Evolutionary conservation across 371 early-diverging fungal genomes (phyloP).

Genomic region (Synchytrium microbalum): DNA sequence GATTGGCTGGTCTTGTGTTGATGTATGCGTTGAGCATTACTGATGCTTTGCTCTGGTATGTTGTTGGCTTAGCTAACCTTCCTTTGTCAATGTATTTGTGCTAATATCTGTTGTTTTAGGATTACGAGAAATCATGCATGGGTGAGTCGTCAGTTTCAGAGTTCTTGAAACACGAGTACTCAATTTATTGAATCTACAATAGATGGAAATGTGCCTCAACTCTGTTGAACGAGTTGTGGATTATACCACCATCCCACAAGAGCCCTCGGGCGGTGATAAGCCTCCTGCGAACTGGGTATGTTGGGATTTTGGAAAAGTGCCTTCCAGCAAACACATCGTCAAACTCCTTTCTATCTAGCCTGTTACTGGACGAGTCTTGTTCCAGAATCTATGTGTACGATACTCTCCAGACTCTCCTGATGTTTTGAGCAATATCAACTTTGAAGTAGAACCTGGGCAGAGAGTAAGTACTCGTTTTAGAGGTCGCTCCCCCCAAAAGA

Average conservation of each 20-base stretch:
- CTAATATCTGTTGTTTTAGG: neutral
- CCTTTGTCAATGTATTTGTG: neutral
- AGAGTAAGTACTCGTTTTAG: slow-evolving; percentile 60
- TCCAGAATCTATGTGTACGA: neutral
- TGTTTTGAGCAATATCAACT: slow-evolving; percentile 57
- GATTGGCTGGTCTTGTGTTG: slow-evolving; percentile 70
- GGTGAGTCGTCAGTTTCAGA: neutral
- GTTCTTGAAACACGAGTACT: slow-evolving; percentile 28
- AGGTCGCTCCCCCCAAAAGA: no score
- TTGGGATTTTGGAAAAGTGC: slow-evolving; percentile 35
- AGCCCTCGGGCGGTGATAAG: slow-evolving; percentile 30
- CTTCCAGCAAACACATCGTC: slow-evolving; percentile 28
- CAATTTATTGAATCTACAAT: slow-evolving; percentile 26
- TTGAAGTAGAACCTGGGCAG: slow-evolving; percentile 45
- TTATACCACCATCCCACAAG: slow-evolving; percentile 65
- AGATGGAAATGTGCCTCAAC: slow-evolving; percentile 29
- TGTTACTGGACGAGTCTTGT: neutral
- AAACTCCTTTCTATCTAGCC: neutral
- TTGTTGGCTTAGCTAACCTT: no score
- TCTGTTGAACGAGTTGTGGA: slow-evolving; percentile 68
- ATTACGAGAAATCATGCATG: slow-evolving; percentile 42
- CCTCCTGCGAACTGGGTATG: slow-evolving; percentile 5
- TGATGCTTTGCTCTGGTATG: slow-evolving; percentile 65
- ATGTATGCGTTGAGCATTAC: slow-evolving; percentile 69
- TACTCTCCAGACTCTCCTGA: slow-evolving; percentile 19